Base-by-base conservation (phyloP, 108 stramenopile genomes). In the Skeletonema tropicum region DNA sequence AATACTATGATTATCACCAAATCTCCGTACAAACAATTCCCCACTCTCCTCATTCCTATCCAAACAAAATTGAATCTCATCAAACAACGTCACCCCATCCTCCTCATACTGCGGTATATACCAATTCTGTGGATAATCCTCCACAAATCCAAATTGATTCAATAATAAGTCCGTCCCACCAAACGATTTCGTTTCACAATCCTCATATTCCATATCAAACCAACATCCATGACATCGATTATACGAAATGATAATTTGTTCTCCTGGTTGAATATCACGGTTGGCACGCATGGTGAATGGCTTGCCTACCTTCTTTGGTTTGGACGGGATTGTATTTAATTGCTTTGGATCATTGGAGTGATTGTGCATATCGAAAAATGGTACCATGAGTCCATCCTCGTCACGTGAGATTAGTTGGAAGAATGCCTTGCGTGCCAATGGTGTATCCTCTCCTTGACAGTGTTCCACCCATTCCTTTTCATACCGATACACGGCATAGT, bases 311-410 rank as follows among this genome's bases (percentile, higher is more conserved):
- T 39, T 57, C 15, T 69, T 26, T 0, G 77, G 77, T 9, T 72
- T 79, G 23, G 15, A 0, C 23, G 69, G 21, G 9, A 81, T 68
- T 12, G 80, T 81, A 14, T 81, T 81, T 10, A 81, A 42, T 14
- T 76, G 75, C 46, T 76, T 68, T 15, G 69, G 75, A 48, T 81
- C 80, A 57, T 81, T 81, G 33, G 71, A 73, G n/a, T 81, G 80
- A 70, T 81, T 81, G 75, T 52, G 48, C 80, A 81, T 81, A 45
- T 81, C 80, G 29, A 71, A 81, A 57, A 81, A 81, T 31, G 80
- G 80, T 3, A 81, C 80, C 80, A 81, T 81, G 19, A 81, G 68
- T 2, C 74, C n/a, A 49, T 49, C 48, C 17, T 49, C 48, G 19
- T 49, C 48, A 1, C 80, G 69, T 8, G 75, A 76, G 10, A 74